Percentiles rank a stretch among this genome's conserved stretches.
These are phyloP conservation scores for Pseudoscleropodium purum DNA, from an alignment of 225 moss, liverwort and hornwort species.

Conservation along the genomic window DNA sequence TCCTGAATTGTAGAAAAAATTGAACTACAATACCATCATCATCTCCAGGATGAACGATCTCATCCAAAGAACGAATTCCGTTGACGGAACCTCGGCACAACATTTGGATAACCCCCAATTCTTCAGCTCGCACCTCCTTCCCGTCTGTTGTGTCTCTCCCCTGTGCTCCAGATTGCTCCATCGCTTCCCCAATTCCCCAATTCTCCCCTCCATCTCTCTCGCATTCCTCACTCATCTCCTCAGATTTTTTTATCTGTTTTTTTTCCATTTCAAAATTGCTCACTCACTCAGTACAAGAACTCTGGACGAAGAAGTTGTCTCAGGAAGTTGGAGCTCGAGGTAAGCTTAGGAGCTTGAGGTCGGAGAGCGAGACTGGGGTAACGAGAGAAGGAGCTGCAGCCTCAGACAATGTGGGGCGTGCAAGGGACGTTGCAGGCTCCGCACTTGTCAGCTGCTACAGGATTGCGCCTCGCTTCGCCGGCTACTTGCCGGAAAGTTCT, in stretches of 20 bases:
- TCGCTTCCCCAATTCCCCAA: neutral
- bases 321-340: neutral
- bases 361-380: neutral
- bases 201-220: neutral
- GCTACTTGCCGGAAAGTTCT: neutral
- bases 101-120: constrained; percentile 7
- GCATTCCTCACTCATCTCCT: neutral
- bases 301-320: neutral
- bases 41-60: neutral
- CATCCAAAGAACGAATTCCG: neutral
- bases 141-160: neutral
- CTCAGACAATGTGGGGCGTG: constrained; percentile 37
- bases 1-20: neutral
- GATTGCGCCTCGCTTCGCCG: constrained; percentile 26
- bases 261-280: neutral
- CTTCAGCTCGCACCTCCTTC: neutral
- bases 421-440: constrained; percentile 48
- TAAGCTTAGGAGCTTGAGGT: neutral
- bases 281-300: neutral
- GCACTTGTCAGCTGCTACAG: constrained; percentile 24
- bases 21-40: neutral
- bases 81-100: neutral
- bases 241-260: neutral
- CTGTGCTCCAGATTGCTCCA: neutral
- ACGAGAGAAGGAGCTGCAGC: neutral